These are phyloP conservation scores for Paramecium primaurelia DNA, from an alignment of 73 alveolate genomes.

Conservation along the genomic window DNA sequence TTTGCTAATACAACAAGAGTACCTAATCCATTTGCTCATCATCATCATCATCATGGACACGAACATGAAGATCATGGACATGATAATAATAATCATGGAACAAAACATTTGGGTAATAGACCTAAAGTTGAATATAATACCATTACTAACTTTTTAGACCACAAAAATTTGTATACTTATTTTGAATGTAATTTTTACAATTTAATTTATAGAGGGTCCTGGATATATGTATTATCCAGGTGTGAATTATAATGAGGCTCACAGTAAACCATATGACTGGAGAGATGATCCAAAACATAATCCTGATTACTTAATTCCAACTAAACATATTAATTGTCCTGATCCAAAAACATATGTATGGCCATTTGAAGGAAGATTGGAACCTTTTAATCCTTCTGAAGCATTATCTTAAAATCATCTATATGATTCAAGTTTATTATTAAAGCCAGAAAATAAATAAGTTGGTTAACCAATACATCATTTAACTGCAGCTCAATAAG, in stretches of 20 bases:
- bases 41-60: background rate
- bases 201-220: background rate
- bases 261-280: background rate
- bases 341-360: constrained; percentile 56
- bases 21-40: constrained; percentile 13
- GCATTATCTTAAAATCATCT: constrained; percentile 37
- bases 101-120: background rate
- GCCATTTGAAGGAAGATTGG: constrained; percentile 52
- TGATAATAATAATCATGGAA: background rate
- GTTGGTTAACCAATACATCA: background rate
- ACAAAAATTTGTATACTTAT: background rate
- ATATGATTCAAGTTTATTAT: background rate
- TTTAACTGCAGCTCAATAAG: constrained; percentile 46
- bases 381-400: constrained; percentile 18
- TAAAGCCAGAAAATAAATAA: constrained; percentile 57
- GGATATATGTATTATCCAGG: background rate
- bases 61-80: constrained; percentile 21
- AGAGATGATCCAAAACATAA: constrained; percentile 43
- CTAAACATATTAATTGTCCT: constrained; percentile 51
- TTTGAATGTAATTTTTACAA: background rate
- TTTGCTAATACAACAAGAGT: background rate
- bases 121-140: constrained; percentile 28
- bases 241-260: background rate
- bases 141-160: background rate
- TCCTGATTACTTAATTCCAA: background rate